Evolutionary conservation across 139 green algal species (phyloP).

Genomic region (Closterium sp.): DNA sequence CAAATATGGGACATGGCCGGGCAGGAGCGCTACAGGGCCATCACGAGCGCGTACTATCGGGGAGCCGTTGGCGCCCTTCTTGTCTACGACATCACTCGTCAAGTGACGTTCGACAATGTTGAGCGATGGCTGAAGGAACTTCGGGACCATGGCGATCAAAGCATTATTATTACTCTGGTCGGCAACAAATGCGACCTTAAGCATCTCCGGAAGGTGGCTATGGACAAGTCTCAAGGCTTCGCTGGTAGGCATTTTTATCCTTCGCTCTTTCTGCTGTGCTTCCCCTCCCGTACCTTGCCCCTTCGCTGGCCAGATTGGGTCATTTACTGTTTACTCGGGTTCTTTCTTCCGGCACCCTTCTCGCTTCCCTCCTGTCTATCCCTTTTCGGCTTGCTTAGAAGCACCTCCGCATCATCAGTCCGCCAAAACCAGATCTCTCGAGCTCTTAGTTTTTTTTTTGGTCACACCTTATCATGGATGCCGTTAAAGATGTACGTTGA

Average conservation of each 20-base stretch:
- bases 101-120: slow-evolving; percentile 4
- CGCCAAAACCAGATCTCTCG: too few relatives aligned
- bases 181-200: slow-evolving; percentile 98
- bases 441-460: too few relatives aligned
- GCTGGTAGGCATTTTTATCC: neutral
- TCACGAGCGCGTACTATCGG: slow-evolving; percentile 1
- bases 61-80: neutral
- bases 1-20: slow-evolving; percentile 99
- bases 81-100: slow-evolving; percentile 9
- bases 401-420: too few relatives aligned
- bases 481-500: too few relatives aligned
- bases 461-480: too few relatives aligned
- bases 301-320: neutral
- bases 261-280: too few relatives aligned
- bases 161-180: slow-evolving; percentile 98
- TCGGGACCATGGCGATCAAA: slow-evolving; percentile 91
- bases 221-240: slow-evolving; percentile 76
- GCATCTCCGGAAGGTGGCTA: slow-evolving; percentile 87
- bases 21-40: slow-evolving; percentile 90
- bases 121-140: slow-evolving; percentile 72
- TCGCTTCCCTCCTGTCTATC: too few relatives aligned
- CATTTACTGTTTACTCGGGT: neutral
- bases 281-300: too few relatives aligned
- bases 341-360: neutral
- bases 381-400: too few relatives aligned